Conservation (phyloP, 768 basidiomycete species). For the Kondoa subrosea region DNA sequence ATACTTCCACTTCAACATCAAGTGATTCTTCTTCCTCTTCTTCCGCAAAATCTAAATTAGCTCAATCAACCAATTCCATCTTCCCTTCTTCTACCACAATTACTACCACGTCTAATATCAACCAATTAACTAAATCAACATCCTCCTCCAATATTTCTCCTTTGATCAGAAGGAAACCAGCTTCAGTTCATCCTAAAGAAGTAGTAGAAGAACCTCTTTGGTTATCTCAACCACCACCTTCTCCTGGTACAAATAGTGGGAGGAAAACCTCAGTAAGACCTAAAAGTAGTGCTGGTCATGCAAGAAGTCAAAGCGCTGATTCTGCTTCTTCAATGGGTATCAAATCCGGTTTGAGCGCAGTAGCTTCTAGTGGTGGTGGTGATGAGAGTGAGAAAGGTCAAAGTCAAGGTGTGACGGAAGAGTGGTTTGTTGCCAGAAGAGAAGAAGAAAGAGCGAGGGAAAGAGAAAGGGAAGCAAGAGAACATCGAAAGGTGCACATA, state of each 20-base stretch:
- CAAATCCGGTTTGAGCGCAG: background rate
- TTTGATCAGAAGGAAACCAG: too few relatives aligned
- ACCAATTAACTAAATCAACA: background rate
- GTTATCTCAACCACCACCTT: background rate
- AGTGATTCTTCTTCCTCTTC: background rate
- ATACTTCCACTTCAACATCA: too few relatives aligned
- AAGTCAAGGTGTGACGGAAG: background rate
- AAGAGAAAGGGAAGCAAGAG: constrained; percentile 5
- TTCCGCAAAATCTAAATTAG: background rate
- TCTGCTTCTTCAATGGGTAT: background rate
- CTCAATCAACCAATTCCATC: background rate
- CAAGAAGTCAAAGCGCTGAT: background rate
- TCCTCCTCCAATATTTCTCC: too few relatives aligned
- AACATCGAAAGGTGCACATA: constrained; percentile 12
- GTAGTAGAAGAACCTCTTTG: background rate
- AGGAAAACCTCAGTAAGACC: background rate
- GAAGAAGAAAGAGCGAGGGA: constrained; percentile 6
- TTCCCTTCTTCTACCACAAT: background rate
- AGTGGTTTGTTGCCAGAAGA: background rate
- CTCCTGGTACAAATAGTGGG: background rate
- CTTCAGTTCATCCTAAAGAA: background rate
- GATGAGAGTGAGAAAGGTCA: background rate
- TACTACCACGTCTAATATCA: background rate
- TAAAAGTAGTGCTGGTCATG: too few relatives aligned
- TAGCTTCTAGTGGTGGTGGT: background rate